A percentile compares a stretch with the other conserved stretches of the same genome.
Evolutionary conservation across 2,329 filamentous ascomycete species (phyloP).

Genomic region (Septoria linicola): DNA sequence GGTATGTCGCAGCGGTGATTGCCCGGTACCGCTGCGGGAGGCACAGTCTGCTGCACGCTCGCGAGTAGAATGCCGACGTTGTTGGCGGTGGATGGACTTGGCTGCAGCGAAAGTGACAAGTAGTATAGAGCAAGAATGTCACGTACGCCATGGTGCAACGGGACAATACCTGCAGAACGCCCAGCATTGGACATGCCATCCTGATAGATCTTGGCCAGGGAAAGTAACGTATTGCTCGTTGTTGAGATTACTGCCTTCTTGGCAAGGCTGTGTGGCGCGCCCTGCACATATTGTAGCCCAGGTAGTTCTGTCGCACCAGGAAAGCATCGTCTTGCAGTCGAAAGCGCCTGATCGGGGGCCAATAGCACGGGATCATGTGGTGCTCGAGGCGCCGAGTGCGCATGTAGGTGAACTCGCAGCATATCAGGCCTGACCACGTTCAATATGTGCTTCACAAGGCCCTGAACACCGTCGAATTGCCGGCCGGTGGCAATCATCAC

Average conservation of each 20-base stretch:
- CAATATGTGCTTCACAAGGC: constrained; percentile 76
- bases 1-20: constrained; percentile 55
- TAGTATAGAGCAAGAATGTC: constrained; percentile 96
- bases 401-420: constrained; percentile 25
- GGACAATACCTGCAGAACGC: constrained; percentile 33
- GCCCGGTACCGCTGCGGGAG: constrained; percentile 33
- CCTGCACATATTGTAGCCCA: constrained; percentile 66
- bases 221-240: constrained; percentile 92
- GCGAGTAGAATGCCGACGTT: constrained; percentile 98
- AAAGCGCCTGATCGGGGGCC: constrained; percentile 76
- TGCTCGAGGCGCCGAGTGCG: constrained; percentile 19
- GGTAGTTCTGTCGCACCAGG: constrained; percentile 72
- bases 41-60: constrained; percentile 72
- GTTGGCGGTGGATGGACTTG: constrained; percentile 95
- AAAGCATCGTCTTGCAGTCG: constrained; percentile 82
- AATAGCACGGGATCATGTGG: constrained; percentile 68
- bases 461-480: constrained; percentile 67
- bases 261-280: constrained; percentile 61
- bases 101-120: constrained; percentile 86
- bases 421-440: constrained; percentile 55
- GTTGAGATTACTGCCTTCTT: constrained; percentile 82
- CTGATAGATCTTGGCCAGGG: constrained; percentile 95
- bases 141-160: constrained; percentile 69
- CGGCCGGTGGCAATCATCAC: constrained; percentile 83
- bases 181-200: constrained; percentile 84